A percentile compares a stretch with the other conserved stretches of the same genome.
Evolutionary conservation across 2,329 filamentous ascomycete species (phyloP).

Genomic region (Ampelomyces quisqualis): DNA sequence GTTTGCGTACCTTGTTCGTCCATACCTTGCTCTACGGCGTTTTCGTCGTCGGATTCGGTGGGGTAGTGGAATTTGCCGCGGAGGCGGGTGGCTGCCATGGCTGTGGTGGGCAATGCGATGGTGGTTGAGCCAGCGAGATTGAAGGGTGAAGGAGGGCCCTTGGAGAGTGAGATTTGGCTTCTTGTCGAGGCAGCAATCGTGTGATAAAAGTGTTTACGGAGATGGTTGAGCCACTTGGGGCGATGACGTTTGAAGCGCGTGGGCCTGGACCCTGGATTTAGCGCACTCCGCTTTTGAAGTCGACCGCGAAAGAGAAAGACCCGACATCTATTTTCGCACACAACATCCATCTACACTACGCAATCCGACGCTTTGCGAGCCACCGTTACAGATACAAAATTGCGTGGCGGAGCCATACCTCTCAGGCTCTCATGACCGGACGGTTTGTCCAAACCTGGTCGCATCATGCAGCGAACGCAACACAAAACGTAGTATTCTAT

Average conservation of each 20-base stretch:
- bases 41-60: conserved; percentile 55
- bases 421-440: too few species aligned
- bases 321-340: too few species aligned
- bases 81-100: conserved; percentile 61
- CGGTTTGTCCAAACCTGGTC: too few species aligned
- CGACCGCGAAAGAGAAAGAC: too few species aligned
- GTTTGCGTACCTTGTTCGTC: conserved; percentile 68
- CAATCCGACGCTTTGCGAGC: too few species aligned
- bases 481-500: too few species aligned
- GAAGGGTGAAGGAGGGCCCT: background rate
- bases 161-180: conserved; percentile 5
- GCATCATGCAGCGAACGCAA: too few species aligned
- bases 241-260: conserved; percentile 21
- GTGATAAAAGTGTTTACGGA: conserved; percentile 2
- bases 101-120: background rate
- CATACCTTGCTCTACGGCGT: conserved; percentile 61
- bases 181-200: conserved; percentile 11
- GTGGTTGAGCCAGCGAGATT: background rate
- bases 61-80: conserved; percentile 79
- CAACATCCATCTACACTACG: too few species aligned
- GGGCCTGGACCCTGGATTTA: conserved; percentile 20
- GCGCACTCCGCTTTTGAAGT: too few species aligned
- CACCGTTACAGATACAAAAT: too few species aligned
- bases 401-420: too few species aligned
- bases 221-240: too few species aligned